These are phyloP conservation scores for Fraxinus baroniana DNA, from an alignment of 305 asterid genomes.

Conservation along the genomic window DNA sequence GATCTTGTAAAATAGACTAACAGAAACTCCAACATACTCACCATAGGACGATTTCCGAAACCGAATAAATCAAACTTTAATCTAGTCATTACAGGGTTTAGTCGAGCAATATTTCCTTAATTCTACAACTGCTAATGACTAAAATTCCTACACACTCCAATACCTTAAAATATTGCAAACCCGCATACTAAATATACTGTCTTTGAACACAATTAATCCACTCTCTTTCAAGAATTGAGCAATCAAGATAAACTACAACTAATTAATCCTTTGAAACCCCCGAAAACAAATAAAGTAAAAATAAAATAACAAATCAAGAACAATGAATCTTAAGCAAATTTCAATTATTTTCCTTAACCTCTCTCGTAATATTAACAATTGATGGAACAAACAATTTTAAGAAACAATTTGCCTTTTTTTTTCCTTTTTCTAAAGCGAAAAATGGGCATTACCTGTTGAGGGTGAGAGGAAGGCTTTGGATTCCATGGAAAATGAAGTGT, in stretches of 20 bases:
- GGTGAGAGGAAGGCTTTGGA: constrained; percentile 45
- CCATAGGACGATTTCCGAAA: neutral
- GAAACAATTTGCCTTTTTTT: neutral
- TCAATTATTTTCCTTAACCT: neutral
- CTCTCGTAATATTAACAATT: neutral
- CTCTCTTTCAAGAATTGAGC: neutral
- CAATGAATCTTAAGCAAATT: neutral
- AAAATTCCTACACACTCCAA: neutral
- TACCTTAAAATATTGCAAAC: constrained; percentile 8
- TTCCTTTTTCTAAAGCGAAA: neutral
- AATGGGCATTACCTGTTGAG: constrained; percentile 56
- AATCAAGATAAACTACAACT: neutral
- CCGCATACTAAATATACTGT: neutral
- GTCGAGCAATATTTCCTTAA: neutral
- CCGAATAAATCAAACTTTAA: neutral
- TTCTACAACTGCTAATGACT: neutral
- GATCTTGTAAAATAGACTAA: neutral
- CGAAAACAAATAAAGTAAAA: neutral
- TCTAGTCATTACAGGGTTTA: neutral
- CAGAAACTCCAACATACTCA: neutral
- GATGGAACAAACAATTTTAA: neutral
- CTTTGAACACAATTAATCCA: neutral
- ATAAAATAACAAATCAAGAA: neutral
- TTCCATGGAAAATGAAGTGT: constrained; percentile 50
- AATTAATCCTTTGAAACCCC: neutral